phyloP scores from a whole-genome alignment of 176 grass and related monocot species.

The Thinopyrum elongatum region DNA sequence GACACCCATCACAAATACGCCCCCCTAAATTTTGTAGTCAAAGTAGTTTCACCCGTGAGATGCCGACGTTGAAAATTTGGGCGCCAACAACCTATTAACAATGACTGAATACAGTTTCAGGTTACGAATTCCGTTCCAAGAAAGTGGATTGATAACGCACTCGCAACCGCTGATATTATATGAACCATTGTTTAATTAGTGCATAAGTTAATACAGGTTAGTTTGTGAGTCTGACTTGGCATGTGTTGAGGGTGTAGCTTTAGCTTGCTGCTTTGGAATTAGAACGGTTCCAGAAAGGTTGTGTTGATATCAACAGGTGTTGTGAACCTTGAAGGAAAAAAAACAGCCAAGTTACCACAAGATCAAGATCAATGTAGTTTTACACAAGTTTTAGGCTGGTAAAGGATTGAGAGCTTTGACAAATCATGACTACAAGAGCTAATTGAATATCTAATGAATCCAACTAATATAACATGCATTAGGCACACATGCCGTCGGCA shows the following conservation, averaged over 20 bases:
- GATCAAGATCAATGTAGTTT: slow-evolving; percentile 50
- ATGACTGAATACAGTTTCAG: slow-evolving; percentile 31
- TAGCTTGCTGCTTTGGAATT: slow-evolving; percentile 51
- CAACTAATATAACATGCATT: background rate
- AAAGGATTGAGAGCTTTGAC: slow-evolving; percentile 43
- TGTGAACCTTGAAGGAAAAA: slow-evolving; percentile 19
- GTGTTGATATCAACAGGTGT: slow-evolving; percentile 2
- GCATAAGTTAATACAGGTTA: slow-evolving; percentile 25
- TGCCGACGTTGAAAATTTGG: slow-evolving; percentile 34
- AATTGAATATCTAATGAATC: background rate
- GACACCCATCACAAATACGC: background rate
- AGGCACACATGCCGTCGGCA: no score
- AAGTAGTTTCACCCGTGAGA: slow-evolving; percentile 46
- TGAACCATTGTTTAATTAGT: slow-evolving; percentile 20
- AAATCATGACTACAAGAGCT: background rate
- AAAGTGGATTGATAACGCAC: slow-evolving; percentile 32
- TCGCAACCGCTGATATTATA: slow-evolving; percentile 35
- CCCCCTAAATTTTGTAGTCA: slow-evolving; percentile 40
- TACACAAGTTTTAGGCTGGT: slow-evolving; percentile 29
- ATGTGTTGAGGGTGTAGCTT: slow-evolving; percentile 35
- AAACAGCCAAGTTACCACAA: slow-evolving; percentile 6
- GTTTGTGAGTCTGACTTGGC: slow-evolving; percentile 32
- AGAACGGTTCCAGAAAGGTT: slow-evolving; percentile 34
- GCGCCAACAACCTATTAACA: slow-evolving; percentile 25
- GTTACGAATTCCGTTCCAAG: slow-evolving; percentile 38